These are phyloP conservation scores for Nakaseomyces delphensis DNA, from an alignment of 1,139 yeast genomes.

Conservation along the genomic window DNA sequence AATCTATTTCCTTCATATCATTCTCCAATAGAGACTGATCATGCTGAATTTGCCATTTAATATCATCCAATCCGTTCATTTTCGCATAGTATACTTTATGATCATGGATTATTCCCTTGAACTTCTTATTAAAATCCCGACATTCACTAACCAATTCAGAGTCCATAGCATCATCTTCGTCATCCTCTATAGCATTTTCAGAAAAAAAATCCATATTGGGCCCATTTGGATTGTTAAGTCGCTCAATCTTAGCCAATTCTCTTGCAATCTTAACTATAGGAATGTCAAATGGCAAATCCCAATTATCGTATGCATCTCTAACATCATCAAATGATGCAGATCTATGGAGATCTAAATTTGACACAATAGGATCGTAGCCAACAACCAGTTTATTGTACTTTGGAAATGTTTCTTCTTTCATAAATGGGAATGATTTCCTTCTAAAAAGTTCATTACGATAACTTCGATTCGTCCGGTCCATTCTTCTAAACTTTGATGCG, in stretches of 20 bases:
- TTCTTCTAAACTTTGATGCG: conserved; percentile 14
- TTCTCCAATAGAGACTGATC: conserved; percentile 33
- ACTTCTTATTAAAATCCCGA: conserved; percentile 2
- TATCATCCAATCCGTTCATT: conserved; percentile 10
- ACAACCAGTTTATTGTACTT: background rate
- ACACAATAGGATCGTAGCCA: conserved; percentile 1
- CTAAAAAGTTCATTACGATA: conserved; percentile 21
- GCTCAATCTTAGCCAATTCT: conserved; percentile 19
- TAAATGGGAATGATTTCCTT: conserved; percentile 21
- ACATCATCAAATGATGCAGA: conserved; percentile 20
- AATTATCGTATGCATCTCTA: conserved; percentile 34
- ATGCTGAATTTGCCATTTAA: conserved; percentile 19
- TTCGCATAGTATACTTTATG: conserved; percentile 2
- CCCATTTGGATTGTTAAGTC: conserved; percentile 4
- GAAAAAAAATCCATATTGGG: conserved; percentile 1
- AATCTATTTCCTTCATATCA: conserved; percentile 16
- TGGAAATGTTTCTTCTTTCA: conserved; percentile 12
- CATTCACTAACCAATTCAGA: conserved; percentile 22
- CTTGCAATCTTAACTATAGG: conserved; percentile 27
- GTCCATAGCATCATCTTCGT: conserved; percentile 15
- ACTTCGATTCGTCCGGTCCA: conserved; percentile 15
- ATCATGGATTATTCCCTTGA: conserved; percentile 2
- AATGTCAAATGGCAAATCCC: conserved; percentile 32
- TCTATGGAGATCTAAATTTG: background rate
- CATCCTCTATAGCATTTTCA: conserved; percentile 4